These are phyloP conservation scores for Acarospora socialis DNA, from an alignment of 2,329 filamentous ascomycete species.

Conservation along the genomic window DNA sequence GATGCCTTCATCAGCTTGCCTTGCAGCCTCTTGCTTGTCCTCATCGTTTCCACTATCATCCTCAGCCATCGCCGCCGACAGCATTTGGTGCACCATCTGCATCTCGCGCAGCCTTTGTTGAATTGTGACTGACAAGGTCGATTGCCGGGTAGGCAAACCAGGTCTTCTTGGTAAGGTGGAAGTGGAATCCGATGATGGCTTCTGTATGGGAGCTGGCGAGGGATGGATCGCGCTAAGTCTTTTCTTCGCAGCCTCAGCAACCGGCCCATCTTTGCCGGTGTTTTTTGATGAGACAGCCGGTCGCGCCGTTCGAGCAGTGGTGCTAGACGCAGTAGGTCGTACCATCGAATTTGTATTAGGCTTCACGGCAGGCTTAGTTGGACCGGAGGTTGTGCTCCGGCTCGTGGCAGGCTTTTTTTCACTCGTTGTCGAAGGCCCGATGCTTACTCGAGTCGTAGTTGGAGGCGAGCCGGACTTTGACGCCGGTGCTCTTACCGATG, in stretches of 20 bases:
- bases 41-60: slow-evolving; percentile 5
- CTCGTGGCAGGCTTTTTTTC: slow-evolving; percentile 1
- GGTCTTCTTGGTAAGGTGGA: slow-evolving; percentile 2
- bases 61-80: slow-evolving; percentile 6
- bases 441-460: not conserved
- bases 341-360: not conserved
- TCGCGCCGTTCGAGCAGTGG: not conserved
- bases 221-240: slow-evolving; percentile 1
- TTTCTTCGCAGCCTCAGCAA: not conserved
- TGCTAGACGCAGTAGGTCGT: not conserved
- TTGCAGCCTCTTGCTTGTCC: slow-evolving; percentile 3
- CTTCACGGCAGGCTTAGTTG: not conserved
- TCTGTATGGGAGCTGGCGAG: not conserved
- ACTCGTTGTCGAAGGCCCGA: not conserved
- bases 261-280: not conserved
- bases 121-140: slow-evolving; percentile 10
- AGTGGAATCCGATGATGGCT: not conserved
- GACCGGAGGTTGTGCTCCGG: not conserved
- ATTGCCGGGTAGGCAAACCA: slow-evolving; percentile 4
- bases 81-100: slow-evolving; percentile 4
- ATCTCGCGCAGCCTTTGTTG: slow-evolving; percentile 6
- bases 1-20: slow-evolving; percentile 3
- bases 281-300: not conserved
- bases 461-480: not conserved
- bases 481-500: not conserved